phyloP scores from a whole-genome alignment of 2,329 filamentous ascomycete species.

The Laburnicola sp. region DNA sequence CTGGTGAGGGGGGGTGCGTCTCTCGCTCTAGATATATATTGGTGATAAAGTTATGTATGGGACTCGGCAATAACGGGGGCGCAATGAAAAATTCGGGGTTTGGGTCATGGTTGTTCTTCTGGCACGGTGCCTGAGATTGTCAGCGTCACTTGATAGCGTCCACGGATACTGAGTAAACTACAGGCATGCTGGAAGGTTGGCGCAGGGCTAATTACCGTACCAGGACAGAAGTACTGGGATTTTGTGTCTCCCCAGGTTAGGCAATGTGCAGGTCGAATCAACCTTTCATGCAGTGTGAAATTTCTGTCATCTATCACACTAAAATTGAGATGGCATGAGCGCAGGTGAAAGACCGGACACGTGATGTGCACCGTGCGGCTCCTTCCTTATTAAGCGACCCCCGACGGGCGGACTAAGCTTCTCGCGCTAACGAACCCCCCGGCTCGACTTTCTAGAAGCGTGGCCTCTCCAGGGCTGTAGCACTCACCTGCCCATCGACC shows the following conservation, averaged over 20 bases:
- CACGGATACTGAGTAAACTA: too few relatives aligned
- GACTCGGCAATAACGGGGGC: constrained; percentile 12
- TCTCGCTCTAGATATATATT: constrained; percentile 23
- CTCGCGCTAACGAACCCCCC: constrained; percentile 29
- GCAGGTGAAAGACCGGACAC: neutral
- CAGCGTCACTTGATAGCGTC: too few relatives aligned
- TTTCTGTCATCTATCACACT: neutral
- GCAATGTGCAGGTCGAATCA: too few relatives aligned
- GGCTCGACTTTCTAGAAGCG: constrained; percentile 38
- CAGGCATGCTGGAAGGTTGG: too few relatives aligned
- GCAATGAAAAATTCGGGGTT: constrained; percentile 13
- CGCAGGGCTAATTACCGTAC: too few relatives aligned
- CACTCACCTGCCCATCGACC: constrained; percentile 15
- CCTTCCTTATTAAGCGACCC: constrained; percentile 10
- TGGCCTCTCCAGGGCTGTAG: constrained; percentile 31
- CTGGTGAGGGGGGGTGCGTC: constrained; percentile 17
- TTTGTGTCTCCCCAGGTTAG: too few relatives aligned
- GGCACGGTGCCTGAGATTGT: neutral
- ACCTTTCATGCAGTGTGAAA: too few relatives aligned
- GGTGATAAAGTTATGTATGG: constrained; percentile 22
- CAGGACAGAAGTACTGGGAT: too few relatives aligned
- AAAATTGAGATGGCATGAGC: neutral
- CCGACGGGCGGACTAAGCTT: constrained; percentile 13
- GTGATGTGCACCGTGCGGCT: constrained; percentile 8
- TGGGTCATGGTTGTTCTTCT: neutral